Percentiles rank a stretch among this genome's conserved stretches.
These are phyloP conservation scores for Aspergillus leporis DNA, from an alignment of 495 filamentous ascomycete species.

Conservation along the genomic window DNA sequence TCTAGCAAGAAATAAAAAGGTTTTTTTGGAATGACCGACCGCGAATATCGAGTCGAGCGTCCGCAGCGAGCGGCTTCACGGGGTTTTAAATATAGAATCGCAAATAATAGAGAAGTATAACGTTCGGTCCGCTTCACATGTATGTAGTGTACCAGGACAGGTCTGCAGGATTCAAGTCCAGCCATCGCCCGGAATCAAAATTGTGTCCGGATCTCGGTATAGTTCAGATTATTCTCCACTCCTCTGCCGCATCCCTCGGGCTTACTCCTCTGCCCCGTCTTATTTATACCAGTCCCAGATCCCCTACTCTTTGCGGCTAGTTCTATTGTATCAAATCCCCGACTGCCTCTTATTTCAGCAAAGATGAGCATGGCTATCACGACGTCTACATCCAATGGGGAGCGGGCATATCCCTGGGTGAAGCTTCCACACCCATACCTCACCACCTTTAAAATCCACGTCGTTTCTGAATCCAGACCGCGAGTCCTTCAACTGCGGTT, in stretches of 20 bases:
- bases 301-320: background rate
- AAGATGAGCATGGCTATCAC: background rate
- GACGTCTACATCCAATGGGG: background rate
- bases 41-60: background rate
- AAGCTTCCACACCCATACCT: constrained; percentile 28
- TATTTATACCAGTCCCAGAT: constrained; percentile 9
- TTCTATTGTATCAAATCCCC: background rate
- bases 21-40: background rate
- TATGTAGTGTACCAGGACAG: background rate
- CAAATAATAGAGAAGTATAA: background rate
- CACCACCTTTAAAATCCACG: constrained; percentile 34
- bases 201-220: background rate
- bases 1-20: background rate
- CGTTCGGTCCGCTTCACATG: background rate
- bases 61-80: background rate
- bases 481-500: constrained; percentile 27
- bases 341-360: background rate
- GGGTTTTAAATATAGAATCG: constrained; percentile 1
- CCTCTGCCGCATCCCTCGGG: background rate
- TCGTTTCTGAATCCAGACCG: constrained; percentile 23
- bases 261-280: background rate
- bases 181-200: no score
- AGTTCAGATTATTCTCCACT: background rate
- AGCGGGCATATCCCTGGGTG: constrained; percentile 19
- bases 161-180: background rate